Conservation (phyloP, 2,329 filamentous ascomycete species). For the Fusarium sp. region DNA sequence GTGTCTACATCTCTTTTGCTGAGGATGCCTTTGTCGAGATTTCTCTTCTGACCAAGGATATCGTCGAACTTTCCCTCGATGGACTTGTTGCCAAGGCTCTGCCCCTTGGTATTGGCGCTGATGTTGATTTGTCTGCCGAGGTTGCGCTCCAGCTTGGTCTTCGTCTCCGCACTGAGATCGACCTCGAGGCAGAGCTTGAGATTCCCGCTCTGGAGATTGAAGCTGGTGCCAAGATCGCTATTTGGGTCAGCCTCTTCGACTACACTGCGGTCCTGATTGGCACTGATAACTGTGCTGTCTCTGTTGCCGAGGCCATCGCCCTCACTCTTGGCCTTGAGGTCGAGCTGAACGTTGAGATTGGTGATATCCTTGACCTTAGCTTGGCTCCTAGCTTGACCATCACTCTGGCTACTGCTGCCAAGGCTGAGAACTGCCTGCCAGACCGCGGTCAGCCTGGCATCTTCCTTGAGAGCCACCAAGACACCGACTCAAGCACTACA, state of each 20-base stretch:
- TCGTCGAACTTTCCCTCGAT: constrained; percentile 56
- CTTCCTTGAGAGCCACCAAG: constrained; percentile 14
- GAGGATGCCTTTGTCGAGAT: constrained; percentile 57
- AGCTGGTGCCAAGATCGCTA: constrained; percentile 56
- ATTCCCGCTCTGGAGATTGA: constrained; percentile 46
- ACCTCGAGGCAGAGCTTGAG: constrained; percentile 49
- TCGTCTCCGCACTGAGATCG: constrained; percentile 62
- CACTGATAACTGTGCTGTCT: constrained; percentile 51
- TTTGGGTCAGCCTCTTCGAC: constrained; percentile 67
- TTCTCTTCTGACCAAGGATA: constrained; percentile 54
- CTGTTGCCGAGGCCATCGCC: constrained; percentile 34
- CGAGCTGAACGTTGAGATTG: constrained; percentile 38
- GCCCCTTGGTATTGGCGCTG: constrained; percentile 39
- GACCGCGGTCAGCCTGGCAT: constrained; percentile 29
- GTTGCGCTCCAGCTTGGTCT: constrained; percentile 62
- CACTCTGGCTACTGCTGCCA: constrained; percentile 44
- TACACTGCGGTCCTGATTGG: constrained; percentile 58
- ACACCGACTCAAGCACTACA: background rate
- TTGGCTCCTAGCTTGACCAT: constrained; percentile 56
- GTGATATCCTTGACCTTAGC: constrained; percentile 51
- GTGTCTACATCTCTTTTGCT: constrained; percentile 60
- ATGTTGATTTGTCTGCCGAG: constrained; percentile 52
- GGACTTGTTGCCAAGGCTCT: constrained; percentile 44
- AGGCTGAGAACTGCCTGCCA: constrained; percentile 30
- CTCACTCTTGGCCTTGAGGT: constrained; percentile 41